A percentile compares a stretch with the other conserved stretches of the same genome.
These are phyloP conservation scores for Ceratocystis smalleyi DNA, from an alignment of 2,329 filamentous ascomycete species.

Conservation along the genomic window DNA sequence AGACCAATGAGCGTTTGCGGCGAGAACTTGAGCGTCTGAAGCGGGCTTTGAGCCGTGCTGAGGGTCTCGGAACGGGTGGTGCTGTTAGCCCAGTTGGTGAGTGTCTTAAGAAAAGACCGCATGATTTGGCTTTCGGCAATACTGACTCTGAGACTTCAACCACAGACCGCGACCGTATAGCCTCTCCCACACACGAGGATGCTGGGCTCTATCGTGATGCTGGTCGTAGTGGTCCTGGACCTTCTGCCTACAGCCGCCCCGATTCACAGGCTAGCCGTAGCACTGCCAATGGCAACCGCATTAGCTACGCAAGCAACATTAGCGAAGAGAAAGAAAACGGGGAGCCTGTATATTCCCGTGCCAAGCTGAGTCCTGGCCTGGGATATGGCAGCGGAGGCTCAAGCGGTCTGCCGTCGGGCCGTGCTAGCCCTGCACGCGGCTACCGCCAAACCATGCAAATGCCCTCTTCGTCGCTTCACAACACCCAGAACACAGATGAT, in stretches of 20 bases:
- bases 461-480: conserved; percentile 9
- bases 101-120: conserved; percentile 17
- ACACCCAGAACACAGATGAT: conserved; percentile 11
- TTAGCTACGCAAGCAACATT: conserved; percentile 48
- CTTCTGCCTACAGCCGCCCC: conserved; percentile 9
- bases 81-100: conserved; percentile 19
- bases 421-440: conserved; percentile 44
- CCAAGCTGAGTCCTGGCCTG: conserved; percentile 41
- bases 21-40: conserved; percentile 88
- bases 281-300: conserved; percentile 32
- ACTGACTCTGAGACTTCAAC: conserved; percentile 17
- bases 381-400: conserved; percentile 23
- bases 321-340: conserved; percentile 70
- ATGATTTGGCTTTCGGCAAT: conserved; percentile 19
- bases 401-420: conserved; percentile 34
- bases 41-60: conserved; percentile 55
- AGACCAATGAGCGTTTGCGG: conserved; percentile 66
- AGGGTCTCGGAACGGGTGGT: conserved; percentile 31
- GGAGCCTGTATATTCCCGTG: conserved; percentile 32
- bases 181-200: conserved; percentile 30
- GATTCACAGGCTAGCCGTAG: conserved; percentile 14
- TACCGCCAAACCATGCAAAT: conserved; percentile 28
- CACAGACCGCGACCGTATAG: conserved; percentile 22
- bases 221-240: conserved; percentile 24
- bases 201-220: conserved; percentile 42